These are phyloP conservation scores for Phalaenopsis aphrodite DNA, from an alignment of 106 monocot genomes.

Conservation along the genomic window DNA sequence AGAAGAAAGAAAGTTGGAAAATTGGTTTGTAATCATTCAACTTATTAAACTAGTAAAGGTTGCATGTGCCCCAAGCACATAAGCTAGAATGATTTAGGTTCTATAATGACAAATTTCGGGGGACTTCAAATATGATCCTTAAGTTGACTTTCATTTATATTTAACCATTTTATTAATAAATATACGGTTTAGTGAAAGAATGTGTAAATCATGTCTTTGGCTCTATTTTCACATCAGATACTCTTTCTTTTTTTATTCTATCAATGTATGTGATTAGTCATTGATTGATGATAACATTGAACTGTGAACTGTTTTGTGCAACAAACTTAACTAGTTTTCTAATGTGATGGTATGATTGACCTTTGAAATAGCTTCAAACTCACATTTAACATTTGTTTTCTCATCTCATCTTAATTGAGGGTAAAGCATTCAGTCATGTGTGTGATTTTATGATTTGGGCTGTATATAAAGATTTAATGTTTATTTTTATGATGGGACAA, in stretches of 20 bases:
- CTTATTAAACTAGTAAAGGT: background rate
- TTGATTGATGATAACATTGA: background rate
- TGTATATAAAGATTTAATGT: background rate
- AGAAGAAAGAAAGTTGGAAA: conserved; percentile 29
- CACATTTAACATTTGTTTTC: background rate
- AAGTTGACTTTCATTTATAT: background rate
- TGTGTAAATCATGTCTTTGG: background rate
- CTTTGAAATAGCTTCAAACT: background rate
- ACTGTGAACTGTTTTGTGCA: background rate
- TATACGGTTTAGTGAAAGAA: background rate
- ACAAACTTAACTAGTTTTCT: background rate
- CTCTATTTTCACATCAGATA: background rate
- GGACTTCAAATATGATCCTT: background rate
- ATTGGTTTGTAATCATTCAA: conserved; percentile 18
- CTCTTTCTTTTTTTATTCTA: background rate
- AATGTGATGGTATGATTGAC: background rate
- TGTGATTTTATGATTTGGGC: background rate
- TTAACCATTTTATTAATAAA: background rate
- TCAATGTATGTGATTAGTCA: background rate
- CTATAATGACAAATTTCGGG: background rate
- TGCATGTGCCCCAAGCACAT: background rate
- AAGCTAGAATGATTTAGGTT: background rate
- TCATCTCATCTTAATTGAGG: background rate
- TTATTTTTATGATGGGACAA: background rate
- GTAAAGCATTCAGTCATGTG: background rate